Evolutionary conservation across 202 grass and related monocot species (phyloP).

Genomic region (Schoenoplectus triqueter): DNA sequence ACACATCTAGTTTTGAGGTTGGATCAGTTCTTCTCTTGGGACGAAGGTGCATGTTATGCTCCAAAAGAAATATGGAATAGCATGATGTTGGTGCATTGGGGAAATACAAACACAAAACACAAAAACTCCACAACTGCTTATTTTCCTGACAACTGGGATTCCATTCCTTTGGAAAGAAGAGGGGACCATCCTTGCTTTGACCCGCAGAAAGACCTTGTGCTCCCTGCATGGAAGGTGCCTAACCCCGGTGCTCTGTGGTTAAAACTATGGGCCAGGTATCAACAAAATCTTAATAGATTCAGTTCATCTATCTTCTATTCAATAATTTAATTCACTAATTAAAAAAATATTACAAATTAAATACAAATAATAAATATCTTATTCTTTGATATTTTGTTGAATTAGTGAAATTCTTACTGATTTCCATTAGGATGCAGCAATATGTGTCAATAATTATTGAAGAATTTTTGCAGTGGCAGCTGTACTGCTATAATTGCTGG

Average conservation of each 20-base stretch:
- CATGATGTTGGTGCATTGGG: constrained; percentile 98
- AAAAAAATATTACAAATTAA: neutral
- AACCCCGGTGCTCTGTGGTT: constrained; percentile 80
- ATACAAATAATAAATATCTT: constrained; percentile 16
- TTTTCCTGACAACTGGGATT: constrained; percentile 83
- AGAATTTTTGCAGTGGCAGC: neutral
- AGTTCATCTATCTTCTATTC: neutral
- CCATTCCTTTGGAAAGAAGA: constrained; percentile 77
- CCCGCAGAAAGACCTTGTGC: constrained; percentile 83
- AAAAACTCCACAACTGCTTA: constrained; percentile 89
- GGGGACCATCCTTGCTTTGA: constrained; percentile 90
- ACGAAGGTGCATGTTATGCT: constrained; percentile 98
- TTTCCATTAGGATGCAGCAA: neutral
- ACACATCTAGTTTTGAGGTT: constrained; percentile 43
- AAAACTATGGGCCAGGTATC: constrained; percentile 88
- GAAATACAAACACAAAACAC: constrained; percentile 94
- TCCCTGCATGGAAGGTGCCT: constrained; percentile 92
- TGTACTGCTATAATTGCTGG: constrained; percentile 1
- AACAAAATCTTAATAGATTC: neutral
- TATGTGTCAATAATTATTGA: neutral
- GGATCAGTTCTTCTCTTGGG: constrained; percentile 94
- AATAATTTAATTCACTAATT: neutral
- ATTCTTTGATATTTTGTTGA: constrained; percentile 9
- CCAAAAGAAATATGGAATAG: constrained; percentile 95
- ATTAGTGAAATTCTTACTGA: neutral